Conservation (phyloP, 805 yeast species). For the Candida ortonii region DNA sequence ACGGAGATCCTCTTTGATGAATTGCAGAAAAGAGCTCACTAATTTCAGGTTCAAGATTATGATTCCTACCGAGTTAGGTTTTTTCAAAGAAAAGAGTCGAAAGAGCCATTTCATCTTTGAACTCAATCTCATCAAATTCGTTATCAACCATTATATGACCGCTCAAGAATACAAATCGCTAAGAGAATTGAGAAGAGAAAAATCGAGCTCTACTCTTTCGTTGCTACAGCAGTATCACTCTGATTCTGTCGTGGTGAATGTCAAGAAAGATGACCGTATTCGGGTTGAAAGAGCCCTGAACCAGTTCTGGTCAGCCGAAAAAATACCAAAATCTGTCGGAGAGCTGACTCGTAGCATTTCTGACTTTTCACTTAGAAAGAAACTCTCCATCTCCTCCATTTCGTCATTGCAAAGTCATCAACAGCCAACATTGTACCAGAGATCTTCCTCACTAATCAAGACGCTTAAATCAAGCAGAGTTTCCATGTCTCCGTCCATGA, state of each 20-base stretch:
- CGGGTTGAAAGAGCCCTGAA: constrained; percentile 28
- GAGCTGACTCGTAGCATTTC: constrained; percentile 20
- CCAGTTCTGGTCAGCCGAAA: constrained; percentile 34
- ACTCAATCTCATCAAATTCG: constrained; percentile 23
- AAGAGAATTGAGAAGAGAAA: constrained; percentile 9
- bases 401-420: constrained; percentile 14
- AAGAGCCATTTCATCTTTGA: constrained; percentile 24
- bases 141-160: constrained; percentile 11
- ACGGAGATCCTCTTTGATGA: constrained; percentile 12
- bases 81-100: constrained; percentile 15
- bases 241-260: constrained; percentile 2
- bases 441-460: constrained; percentile 11
- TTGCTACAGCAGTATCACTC: constrained; percentile 1
- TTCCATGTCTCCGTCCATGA: constrained; percentile 15
- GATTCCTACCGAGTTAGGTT: constrained; percentile 16
- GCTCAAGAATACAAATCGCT: constrained; percentile 10
- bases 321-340: constrained; percentile 20
- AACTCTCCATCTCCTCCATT: constrained; percentile 18
- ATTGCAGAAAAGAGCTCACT: constrained; percentile 7
- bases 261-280: constrained; percentile 21
- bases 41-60: constrained; percentile 15
- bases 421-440: constrained; percentile 4
- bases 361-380: constrained; percentile 18
- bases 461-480: constrained; percentile 6
- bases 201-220: constrained; percentile 1